These are phyloP conservation scores for Fusarium sp. DNA, from an alignment of 2,329 filamentous ascomycete species.

Conservation along the genomic window DNA sequence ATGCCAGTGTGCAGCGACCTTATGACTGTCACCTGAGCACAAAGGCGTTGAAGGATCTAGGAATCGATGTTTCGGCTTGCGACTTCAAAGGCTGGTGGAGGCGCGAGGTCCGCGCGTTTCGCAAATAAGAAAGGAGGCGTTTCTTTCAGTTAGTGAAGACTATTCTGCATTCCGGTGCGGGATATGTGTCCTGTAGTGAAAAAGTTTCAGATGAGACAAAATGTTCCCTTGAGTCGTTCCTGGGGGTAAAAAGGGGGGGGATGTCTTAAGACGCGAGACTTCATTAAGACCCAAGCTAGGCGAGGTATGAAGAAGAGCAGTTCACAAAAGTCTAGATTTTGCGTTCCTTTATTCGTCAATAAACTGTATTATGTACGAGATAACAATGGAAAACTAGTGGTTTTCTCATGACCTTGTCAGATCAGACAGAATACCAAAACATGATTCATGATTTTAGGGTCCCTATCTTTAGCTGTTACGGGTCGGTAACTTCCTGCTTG, in stretches of 20 bases:
- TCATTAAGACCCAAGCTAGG: background rate
- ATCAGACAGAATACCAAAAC: background rate
- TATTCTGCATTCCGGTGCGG: background rate
- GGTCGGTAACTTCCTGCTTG: background rate
- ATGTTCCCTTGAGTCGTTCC: slow-evolving; percentile 14
- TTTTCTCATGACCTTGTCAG: background rate
- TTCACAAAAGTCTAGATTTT: slow-evolving; percentile 1
- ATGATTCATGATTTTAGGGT: background rate
- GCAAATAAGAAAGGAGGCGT: slow-evolving; percentile 56
- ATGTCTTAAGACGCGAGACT: slow-evolving; percentile 19
- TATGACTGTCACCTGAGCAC: slow-evolving; percentile 92
- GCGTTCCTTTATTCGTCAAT: background rate
- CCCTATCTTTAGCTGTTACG: background rate
- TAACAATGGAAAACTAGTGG: background rate
- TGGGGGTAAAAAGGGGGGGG: slow-evolving; percentile 17
- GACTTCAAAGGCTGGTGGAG: slow-evolving; percentile 88
- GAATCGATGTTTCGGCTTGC: slow-evolving; percentile 78
- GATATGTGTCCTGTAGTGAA: slow-evolving; percentile 6
- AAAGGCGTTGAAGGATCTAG: slow-evolving; percentile 76
- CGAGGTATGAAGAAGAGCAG: background rate
- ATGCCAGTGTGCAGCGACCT: slow-evolving; percentile 79
- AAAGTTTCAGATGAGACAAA: slow-evolving; percentile 13
- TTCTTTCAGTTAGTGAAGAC: background rate
- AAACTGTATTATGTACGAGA: background rate
- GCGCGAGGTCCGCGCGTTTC: slow-evolving; percentile 70